These are phyloP conservation scores for Alternaria conjuncta DNA, from an alignment of 2,329 filamentous ascomycete species.

Conservation along the genomic window DNA sequence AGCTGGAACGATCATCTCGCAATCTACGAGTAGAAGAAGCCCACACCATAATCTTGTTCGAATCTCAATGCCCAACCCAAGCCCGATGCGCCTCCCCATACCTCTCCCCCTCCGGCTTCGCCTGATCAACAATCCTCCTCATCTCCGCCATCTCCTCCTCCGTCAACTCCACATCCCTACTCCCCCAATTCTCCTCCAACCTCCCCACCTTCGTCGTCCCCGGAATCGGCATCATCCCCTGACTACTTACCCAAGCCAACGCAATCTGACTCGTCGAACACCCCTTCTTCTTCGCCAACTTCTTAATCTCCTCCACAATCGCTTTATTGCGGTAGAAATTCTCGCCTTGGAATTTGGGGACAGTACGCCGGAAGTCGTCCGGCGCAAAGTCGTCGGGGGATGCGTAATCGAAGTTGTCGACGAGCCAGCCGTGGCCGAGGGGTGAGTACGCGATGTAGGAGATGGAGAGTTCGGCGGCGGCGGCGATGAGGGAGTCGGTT, in stretches of 20 bases:
- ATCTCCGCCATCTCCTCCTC: conserved; percentile 31
- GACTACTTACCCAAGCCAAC: conserved; percentile 38
- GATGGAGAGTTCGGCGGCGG: conserved; percentile 49
- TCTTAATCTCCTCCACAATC: conserved; percentile 35
- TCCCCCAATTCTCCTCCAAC: conserved; percentile 31
- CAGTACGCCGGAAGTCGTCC: conserved; percentile 39
- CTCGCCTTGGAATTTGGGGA: conserved; percentile 52
- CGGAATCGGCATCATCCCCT: conserved; percentile 62
- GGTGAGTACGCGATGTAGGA: conserved; percentile 45
- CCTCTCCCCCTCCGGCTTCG: conserved; percentile 49
- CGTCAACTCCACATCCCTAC: conserved; percentile 26
- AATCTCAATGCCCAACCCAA: conserved; percentile 20
- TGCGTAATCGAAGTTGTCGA: conserved; percentile 26
- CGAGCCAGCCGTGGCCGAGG: conserved; percentile 39
- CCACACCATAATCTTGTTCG: rapidly evolving
- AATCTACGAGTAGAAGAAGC: not conserved
- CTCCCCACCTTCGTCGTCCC: conserved; percentile 43
- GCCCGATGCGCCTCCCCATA: conserved; percentile 32
- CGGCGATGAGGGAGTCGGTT: conserved; percentile 38
- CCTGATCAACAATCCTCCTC: conserved; percentile 34
- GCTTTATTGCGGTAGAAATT: conserved; percentile 42
- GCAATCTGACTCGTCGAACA: conserved; percentile 64
- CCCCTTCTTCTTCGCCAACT: conserved; percentile 52
- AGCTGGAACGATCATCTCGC: too few relatives aligned
- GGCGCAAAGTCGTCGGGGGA: conserved; percentile 54